These are phyloP conservation scores for Globisporangium rhizosaccharum DNA, from an alignment of 352 stramenopile genomes.

Conservation along the genomic window DNA sequence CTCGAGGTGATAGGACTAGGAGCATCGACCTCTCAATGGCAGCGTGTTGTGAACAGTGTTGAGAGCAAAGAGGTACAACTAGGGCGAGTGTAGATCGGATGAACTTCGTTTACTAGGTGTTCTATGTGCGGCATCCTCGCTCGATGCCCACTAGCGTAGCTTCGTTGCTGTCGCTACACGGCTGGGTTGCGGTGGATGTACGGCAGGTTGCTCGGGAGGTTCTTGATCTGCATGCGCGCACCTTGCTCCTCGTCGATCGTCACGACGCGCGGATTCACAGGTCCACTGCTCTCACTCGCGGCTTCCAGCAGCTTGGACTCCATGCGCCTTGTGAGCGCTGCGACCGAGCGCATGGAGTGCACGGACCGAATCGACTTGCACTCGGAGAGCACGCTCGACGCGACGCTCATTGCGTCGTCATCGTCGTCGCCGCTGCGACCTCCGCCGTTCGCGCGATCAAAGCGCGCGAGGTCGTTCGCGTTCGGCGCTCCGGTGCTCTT, in stretches of 20 bases:
- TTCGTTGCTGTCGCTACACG: slow-evolving; percentile 38
- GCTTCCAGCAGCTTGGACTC: slow-evolving; percentile 58
- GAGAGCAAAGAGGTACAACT: too few species aligned
- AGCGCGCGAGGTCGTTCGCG: slow-evolving; percentile 46
- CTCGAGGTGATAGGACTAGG: too few species aligned
- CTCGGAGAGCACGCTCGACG: slow-evolving; percentile 73
- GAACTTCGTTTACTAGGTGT: neutral
- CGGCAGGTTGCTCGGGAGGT: slow-evolving; percentile 86
- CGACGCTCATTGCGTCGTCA: slow-evolving; percentile 65
- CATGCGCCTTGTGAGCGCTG: slow-evolving; percentile 61
- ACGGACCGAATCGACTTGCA: slow-evolving; percentile 85
- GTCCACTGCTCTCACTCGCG: slow-evolving; percentile 17
- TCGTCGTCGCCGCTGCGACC: slow-evolving; percentile 25
- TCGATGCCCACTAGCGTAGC: too few species aligned
- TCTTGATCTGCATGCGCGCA: slow-evolving; percentile 84
- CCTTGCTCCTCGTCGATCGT: slow-evolving; percentile 89
- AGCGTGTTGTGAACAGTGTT: too few species aligned
- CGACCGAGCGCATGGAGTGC: slow-evolving; percentile 76
- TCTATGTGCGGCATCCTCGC: neutral
- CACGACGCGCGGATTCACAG: slow-evolving; percentile 77
- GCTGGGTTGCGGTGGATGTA: slow-evolving; percentile 94
- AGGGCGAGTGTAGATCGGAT: neutral
- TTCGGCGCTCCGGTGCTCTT: slow-evolving; percentile 30
- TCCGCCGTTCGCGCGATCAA: slow-evolving; percentile 17
- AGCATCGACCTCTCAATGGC: too few species aligned